phyloP scores from a whole-genome alignment of 495 filamentous ascomycete genomes.

The Pyrenopolyporus hunteri region DNA sequence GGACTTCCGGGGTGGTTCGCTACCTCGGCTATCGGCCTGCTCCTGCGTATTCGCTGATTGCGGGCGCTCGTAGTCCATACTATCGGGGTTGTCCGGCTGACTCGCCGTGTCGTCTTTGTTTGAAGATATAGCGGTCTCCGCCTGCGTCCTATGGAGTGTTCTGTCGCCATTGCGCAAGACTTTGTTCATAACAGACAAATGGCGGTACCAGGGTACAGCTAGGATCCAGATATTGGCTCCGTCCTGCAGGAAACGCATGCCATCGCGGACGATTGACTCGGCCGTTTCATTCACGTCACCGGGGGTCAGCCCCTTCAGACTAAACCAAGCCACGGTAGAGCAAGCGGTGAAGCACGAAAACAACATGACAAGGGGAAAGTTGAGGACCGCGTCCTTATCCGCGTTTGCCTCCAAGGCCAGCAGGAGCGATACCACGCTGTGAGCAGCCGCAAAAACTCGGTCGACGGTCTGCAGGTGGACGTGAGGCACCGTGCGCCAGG shows the following conservation, averaged over 20 bases:
- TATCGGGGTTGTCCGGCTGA: constrained; percentile 52
- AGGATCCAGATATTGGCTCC: constrained; percentile 56
- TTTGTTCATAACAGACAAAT: constrained; percentile 58
- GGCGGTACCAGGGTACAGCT: constrained; percentile 57
- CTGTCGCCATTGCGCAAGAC: constrained; percentile 51
- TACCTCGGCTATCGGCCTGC: constrained; percentile 45
- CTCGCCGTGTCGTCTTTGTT: constrained; percentile 54
- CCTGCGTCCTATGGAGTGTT: constrained; percentile 20
- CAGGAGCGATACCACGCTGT: constrained; percentile 55
- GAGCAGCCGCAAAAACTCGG: constrained; percentile 55
- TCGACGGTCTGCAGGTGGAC: constrained; percentile 50
- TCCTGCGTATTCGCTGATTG: constrained; percentile 37
- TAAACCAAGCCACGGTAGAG: constrained; percentile 57
- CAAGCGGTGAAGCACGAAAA: constrained; percentile 59
- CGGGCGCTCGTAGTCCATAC: constrained; percentile 54
- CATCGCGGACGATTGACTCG: constrained; percentile 53
- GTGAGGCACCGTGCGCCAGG: constrained; percentile 50
- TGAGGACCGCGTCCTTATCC: constrained; percentile 56
- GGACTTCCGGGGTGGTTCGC: constrained; percentile 54
- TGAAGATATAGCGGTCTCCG: constrained; percentile 44
- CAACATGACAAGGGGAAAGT: constrained; percentile 59
- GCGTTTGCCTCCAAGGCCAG: constrained; percentile 52
- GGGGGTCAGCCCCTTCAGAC: constrained; percentile 55
- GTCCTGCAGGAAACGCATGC: constrained; percentile 55
- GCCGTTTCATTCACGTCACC: constrained; percentile 54